A percentile compares a stretch with the other conserved stretches of the same genome.
Evolutionary conservation across 73 alveolate genomes (phyloP).

Genomic region (Paramecium pentaurelia): DNA sequence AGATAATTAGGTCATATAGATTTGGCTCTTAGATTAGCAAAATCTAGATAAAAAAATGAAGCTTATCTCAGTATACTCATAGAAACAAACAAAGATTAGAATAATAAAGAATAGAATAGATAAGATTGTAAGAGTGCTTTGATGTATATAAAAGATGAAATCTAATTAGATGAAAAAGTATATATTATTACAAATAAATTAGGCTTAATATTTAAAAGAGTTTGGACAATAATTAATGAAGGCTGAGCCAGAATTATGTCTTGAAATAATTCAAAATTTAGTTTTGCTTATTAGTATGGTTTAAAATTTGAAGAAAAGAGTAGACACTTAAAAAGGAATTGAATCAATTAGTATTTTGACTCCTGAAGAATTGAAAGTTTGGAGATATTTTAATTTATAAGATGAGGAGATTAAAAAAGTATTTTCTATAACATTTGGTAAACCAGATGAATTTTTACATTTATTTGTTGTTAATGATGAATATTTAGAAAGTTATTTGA

Average conservation of each 20-base stretch:
- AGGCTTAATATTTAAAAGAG: slow-evolving; percentile 55
- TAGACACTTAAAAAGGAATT: neutral
- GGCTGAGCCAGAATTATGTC: slow-evolving; percentile 51
- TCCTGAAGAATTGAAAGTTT: slow-evolving; percentile 29
- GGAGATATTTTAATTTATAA: slow-evolving; percentile 32
- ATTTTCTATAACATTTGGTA: neutral
- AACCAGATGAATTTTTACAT: slow-evolving; percentile 58
- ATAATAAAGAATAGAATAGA: neutral
- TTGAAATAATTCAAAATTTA: slow-evolving; percentile 49
- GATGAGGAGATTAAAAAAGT: slow-evolving; percentile 16
- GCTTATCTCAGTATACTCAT: slow-evolving; percentile 70
- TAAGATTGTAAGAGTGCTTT: slow-evolving; percentile 66
- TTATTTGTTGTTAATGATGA: slow-evolving; percentile 51
- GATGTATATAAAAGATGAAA: slow-evolving; percentile 62
- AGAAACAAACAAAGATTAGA: slow-evolving; percentile 73
- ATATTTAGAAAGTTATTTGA: slow-evolving; percentile 37
- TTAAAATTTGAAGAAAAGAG: neutral
- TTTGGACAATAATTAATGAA: slow-evolving; percentile 65
- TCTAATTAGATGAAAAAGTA: slow-evolving; percentile 41
- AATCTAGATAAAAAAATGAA: slow-evolving; percentile 70
- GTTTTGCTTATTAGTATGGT: slow-evolving; percentile 40
- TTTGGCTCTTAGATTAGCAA: slow-evolving; percentile 76
- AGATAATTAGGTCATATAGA: slow-evolving; percentile 72
- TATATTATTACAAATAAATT: neutral
- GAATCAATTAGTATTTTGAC: neutral